Evolutionary conservation across 2,329 filamentous ascomycete genomes (phyloP).

Genomic region (Fusarium piperis): DNA sequence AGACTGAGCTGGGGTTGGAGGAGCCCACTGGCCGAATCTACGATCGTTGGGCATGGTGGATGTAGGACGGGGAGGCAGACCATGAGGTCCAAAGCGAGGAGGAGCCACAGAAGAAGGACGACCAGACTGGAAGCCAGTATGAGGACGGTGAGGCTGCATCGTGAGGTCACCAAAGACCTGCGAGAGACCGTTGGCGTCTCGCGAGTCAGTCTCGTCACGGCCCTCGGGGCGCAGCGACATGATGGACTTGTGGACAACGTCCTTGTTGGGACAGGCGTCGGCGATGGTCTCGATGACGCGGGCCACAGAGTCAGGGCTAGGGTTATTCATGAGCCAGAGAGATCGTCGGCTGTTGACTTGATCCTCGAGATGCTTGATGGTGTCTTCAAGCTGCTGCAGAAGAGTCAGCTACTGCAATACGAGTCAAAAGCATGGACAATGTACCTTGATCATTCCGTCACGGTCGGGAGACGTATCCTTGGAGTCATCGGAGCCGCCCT

Average conservation of each 20-base stretch:
- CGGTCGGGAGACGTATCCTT: slow-evolving; percentile 27
- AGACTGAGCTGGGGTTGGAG: slow-evolving; percentile 29
- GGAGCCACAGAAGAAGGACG: slow-evolving; percentile 35
- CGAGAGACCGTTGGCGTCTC: slow-evolving; percentile 26
- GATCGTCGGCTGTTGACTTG: slow-evolving; percentile 50
- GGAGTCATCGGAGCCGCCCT: slow-evolving; percentile 27
- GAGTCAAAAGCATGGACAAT: not conserved
- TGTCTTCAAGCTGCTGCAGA: slow-evolving; percentile 45
- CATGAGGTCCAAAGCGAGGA: slow-evolving; percentile 46
- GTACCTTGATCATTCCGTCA: slow-evolving; percentile 46
- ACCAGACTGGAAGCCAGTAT: slow-evolving; percentile 40
- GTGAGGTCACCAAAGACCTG: slow-evolving; percentile 23
- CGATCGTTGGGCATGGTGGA: slow-evolving; percentile 42
- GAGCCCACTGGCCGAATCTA: slow-evolving; percentile 36
- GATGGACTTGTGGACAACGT: slow-evolving; percentile 40
- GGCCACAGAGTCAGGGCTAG: slow-evolving; percentile 44
- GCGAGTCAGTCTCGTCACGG: slow-evolving; percentile 13
- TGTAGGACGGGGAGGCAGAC: slow-evolving; percentile 42
- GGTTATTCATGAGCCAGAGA: slow-evolving; percentile 50
- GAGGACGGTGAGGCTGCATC: slow-evolving; percentile 31
- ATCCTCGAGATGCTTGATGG: slow-evolving; percentile 48
- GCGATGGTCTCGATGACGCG: slow-evolving; percentile 47
- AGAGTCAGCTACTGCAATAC: not conserved
- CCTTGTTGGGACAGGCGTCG: slow-evolving; percentile 43
- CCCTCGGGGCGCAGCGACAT: slow-evolving; percentile 38